A percentile compares a stretch with the other conserved stretches of the same genome.
Conservation (phyloP, 495 filamentous ascomycete genomes). For the Endocarpon pusillum region DNA sequence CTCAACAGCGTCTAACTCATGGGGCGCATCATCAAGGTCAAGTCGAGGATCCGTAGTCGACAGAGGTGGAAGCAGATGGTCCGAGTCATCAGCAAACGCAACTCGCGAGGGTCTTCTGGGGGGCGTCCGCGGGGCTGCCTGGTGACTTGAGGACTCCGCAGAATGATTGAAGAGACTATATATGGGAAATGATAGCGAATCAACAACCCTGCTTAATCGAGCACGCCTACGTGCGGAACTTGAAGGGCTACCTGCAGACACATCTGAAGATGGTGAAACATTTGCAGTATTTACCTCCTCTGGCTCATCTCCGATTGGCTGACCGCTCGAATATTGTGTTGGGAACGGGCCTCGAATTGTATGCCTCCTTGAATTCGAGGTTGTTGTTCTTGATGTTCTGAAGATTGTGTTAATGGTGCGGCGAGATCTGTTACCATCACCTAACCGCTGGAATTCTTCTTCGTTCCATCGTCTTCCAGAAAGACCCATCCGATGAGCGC, state of each 20-base stretch:
- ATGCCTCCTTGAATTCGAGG: constrained; percentile 1
- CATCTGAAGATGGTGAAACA: no score
- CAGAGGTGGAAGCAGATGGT: constrained; percentile 17
- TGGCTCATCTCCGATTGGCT: neutral
- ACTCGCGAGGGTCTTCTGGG: constrained; percentile 11
- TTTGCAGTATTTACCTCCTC: no score
- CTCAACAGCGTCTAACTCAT: constrained; percentile 29
- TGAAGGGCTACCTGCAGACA: constrained; percentile 5
- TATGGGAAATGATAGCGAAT: constrained; percentile 27
- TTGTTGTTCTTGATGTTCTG: constrained; percentile 11
- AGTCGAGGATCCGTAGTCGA: constrained; percentile 26
- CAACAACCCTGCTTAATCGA: constrained; percentile 25
- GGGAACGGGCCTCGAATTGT: neutral
- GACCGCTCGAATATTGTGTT: neutral
- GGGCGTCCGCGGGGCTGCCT: constrained; percentile 7
- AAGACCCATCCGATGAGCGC: constrained; percentile 29
- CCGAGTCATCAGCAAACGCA: constrained; percentile 10
- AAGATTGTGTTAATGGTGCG: constrained; percentile 5
- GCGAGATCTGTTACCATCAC: constrained; percentile 8
- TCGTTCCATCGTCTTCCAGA: no score
- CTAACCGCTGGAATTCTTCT: constrained; percentile 9
- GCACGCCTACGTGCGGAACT: constrained; percentile 27
- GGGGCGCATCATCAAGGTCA: constrained; percentile 22
- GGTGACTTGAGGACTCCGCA: constrained; percentile 6
- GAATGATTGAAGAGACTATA: constrained; percentile 28